These are phyloP conservation scores for Phanerochaete carnosa DNA, from an alignment of 768 basidiomycete species.

Conservation along the genomic window DNA sequence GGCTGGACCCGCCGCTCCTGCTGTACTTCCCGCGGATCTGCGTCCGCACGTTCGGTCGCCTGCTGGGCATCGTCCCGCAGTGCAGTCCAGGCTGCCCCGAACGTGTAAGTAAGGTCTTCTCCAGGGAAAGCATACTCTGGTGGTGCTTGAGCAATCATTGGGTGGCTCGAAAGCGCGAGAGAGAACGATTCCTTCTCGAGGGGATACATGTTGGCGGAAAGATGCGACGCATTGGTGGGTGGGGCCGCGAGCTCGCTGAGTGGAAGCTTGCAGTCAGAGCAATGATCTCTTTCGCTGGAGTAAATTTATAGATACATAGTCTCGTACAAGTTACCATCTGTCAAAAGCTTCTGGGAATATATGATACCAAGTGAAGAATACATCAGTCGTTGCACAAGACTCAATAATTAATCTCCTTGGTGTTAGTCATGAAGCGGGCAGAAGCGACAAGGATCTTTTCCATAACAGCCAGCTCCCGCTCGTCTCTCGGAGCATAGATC, in stretches of 20 bases:
- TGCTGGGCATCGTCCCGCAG: conserved; percentile 20
- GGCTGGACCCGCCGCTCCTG: conserved; percentile 64
- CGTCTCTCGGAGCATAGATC: conserved; percentile 26
- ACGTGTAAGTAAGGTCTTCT: conserved; percentile 19
- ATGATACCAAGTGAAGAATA: no score
- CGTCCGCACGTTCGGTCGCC: conserved; percentile 46
- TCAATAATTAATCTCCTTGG: neutral
- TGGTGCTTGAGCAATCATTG: conserved; percentile 23
- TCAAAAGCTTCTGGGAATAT: no score
- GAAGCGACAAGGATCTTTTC: conserved; percentile 21
- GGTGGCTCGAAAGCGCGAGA: conserved; percentile 13
- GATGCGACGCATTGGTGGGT: conserved; percentile 20
- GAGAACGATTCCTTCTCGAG: conserved; percentile 10
- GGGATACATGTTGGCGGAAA: conserved; percentile 22
- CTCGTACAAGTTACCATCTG: no score
- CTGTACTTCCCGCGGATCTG: conserved; percentile 60
- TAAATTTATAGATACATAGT: neutral
- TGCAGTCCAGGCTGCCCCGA: conserved; percentile 31
- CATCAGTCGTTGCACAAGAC: no score
- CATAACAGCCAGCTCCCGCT: conserved; percentile 25
- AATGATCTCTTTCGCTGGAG: conserved; percentile 1
- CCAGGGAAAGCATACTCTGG: conserved; percentile 29
- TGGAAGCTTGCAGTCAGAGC: conserved; percentile 18
- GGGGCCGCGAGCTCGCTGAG: conserved; percentile 18
- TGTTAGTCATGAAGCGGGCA: conserved; percentile 23